phyloP scores from a whole-genome alignment of 1,139 yeast genomes.

The Yamadazyma oceani region DNA sequence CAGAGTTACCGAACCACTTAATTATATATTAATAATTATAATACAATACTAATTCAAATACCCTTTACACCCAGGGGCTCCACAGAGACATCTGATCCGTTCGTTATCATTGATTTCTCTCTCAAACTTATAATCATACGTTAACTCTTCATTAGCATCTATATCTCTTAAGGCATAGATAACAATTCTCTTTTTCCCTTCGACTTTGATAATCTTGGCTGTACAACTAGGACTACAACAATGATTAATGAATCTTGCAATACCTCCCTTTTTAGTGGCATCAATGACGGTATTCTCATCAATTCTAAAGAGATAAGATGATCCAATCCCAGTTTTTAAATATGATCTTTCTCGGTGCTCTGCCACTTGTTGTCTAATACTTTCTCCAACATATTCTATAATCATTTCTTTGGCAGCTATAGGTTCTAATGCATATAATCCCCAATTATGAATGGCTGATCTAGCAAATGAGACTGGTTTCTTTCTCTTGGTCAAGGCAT shows the following conservation, averaged over 20 bases:
- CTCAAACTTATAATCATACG: slow-evolving; percentile 94
- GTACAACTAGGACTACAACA: slow-evolving; percentile 98
- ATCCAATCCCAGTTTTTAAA: slow-evolving; percentile 89
- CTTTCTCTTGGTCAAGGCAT: slow-evolving; percentile 80
- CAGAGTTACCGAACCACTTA: background rate
- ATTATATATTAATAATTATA: too few relatives aligned
- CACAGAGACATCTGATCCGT: slow-evolving; percentile 89
- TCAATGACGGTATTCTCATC: slow-evolving; percentile 95
- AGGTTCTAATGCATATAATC: slow-evolving; percentile 90
- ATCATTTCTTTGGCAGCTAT: slow-evolving; percentile 96
- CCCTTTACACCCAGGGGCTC: slow-evolving; percentile 93
- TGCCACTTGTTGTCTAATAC: slow-evolving; percentile 91
- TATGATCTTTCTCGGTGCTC: slow-evolving; percentile 89
- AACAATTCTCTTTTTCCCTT: slow-evolving; percentile 90
- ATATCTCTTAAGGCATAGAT: slow-evolving; percentile 90
- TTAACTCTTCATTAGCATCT: slow-evolving; percentile 86
- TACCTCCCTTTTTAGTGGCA: slow-evolving; percentile 96
- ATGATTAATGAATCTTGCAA: slow-evolving; percentile 94
- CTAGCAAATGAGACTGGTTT: slow-evolving; percentile 95
- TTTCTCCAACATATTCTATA: slow-evolving; percentile 97
- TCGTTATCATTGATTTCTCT: slow-evolving; percentile 89
- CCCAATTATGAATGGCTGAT: slow-evolving; percentile 98
- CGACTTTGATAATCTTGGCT: slow-evolving; percentile 93
- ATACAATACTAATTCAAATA: slow-evolving; percentile 58
- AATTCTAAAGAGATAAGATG: slow-evolving; percentile 86